phyloP scores from a whole-genome alignment of 1,284 basidiomycete species.

The Cryptococcus sp. region DNA sequence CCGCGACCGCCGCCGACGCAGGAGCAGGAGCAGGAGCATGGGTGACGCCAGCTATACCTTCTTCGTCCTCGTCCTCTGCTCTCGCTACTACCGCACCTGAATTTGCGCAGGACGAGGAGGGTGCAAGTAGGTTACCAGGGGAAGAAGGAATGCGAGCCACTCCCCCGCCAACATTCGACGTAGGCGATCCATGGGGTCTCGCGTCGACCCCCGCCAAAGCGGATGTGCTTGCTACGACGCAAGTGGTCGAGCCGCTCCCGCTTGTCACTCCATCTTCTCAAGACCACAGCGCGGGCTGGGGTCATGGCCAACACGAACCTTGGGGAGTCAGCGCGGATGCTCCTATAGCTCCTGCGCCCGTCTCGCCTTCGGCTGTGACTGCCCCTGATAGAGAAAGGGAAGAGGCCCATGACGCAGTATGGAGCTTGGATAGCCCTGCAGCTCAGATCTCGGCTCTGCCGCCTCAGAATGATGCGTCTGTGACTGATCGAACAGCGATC shows the following conservation, averaged over 20 bases:
- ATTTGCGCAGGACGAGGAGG: no score
- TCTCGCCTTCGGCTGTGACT: no score
- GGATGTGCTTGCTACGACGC: no score
- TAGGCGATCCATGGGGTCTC: constrained; percentile 36
- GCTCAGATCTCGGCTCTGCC: no score
- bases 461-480: background rate
- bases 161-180: constrained; percentile 18
- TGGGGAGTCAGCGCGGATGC: no score
- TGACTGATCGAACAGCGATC: background rate
- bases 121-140: no score
- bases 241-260: no score
- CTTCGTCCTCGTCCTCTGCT: background rate
- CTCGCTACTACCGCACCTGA: background rate
- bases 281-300: no score
- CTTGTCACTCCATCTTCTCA: no score
- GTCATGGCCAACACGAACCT: no score
- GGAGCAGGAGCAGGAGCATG: constrained; percentile 12
- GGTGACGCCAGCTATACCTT: constrained; percentile 25
- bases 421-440: constrained; percentile 6
- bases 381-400: background rate
- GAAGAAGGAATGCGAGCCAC: constrained; percentile 1
- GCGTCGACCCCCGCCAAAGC: no score
- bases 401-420: constrained; percentile 1
- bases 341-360: no score
- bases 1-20: background rate